A percentile compares a stretch with the other conserved stretches of the same genome.
Evolutionary conservation across 2,329 filamentous ascomycete species (phyloP).

Genomic region (Ascochyta clinopodiicola): DNA sequence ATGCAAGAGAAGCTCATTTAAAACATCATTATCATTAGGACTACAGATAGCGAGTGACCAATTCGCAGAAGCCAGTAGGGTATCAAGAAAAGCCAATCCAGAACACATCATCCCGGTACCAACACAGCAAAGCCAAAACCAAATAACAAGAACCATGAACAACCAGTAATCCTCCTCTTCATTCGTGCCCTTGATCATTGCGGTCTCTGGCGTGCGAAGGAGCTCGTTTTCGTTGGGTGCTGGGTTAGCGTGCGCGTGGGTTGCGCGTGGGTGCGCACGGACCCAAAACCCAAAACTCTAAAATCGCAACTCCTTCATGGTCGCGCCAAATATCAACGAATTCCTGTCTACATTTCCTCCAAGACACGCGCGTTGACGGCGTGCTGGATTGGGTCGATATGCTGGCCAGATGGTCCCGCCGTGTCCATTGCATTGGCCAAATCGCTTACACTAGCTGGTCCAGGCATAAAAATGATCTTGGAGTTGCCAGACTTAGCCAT

Average conservation of each 20-base stretch:
- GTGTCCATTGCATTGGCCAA: not conserved
- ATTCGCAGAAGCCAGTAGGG: conserved; percentile 4
- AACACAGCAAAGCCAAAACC: conserved; percentile 2
- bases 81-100: conserved; percentile 17
- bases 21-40: conserved; percentile 3
- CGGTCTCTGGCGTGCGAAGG: too few species aligned
- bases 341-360: conserved; percentile 74
- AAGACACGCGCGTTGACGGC: conserved; percentile 83
- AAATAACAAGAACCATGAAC: not conserved
- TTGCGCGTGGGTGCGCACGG: too few species aligned
- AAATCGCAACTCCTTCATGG: too few species aligned
- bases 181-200: too few species aligned
- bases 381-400: conserved; percentile 62
- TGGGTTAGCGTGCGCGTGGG: too few species aligned
- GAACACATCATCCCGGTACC: conserved; percentile 1
- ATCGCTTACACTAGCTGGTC: conserved; percentile 36
- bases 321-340: not conserved
- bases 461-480: conserved; percentile 78
- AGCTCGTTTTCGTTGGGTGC: too few species aligned
- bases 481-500: conserved; percentile 94
- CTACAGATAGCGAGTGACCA: conserved; percentile 11
- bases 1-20: not conserved
- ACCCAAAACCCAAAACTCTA: too few species aligned
- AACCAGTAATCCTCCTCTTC: too few species aligned
- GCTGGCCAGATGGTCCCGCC: not conserved